Conservation (phyloP, 179 eudicot species). For the Patellifolia procumbens region DNA sequence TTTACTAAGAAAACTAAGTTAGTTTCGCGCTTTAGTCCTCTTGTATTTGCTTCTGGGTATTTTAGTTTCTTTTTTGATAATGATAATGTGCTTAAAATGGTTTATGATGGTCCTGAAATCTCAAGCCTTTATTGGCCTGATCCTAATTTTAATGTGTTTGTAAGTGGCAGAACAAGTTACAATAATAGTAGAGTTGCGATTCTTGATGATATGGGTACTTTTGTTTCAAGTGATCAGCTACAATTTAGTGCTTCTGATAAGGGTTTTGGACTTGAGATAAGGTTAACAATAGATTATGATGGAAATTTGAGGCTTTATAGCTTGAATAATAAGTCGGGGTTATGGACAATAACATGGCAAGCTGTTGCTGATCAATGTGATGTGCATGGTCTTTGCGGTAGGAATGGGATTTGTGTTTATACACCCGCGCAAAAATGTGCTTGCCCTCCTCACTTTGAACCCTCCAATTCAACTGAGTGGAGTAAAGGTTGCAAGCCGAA, state of each 20-base stretch:
- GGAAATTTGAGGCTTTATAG: conserved; percentile 62
- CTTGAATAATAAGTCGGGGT: conserved; percentile 34
- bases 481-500: conserved; percentile 48
- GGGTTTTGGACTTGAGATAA: conserved; percentile 41
- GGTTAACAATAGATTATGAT: conserved; percentile 57
- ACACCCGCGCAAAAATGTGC: conserved; percentile 41
- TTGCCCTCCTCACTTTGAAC: conserved; percentile 46
- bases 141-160: background rate
- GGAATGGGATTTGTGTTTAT: conserved; percentile 48
- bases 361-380: conserved; percentile 41
- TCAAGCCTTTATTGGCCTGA: no score
- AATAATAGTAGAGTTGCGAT: conserved; percentile 47
- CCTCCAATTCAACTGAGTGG: conserved; percentile 40
- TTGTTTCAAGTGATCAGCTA: no score
- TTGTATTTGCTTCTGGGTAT: no score
- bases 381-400: conserved; percentile 60
- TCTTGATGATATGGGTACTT: conserved; percentile 42
- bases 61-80: no score
- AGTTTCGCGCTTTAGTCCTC: conserved; percentile 37
- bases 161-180: conserved; percentile 46
- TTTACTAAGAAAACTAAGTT: conserved; percentile 44
- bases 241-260: no score
- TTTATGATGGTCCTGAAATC: no score
- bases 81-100: no score
- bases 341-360: conserved; percentile 48